phyloP scores from a whole-genome alignment of 2,329 filamentous ascomycete genomes.

The Hypomyces perniciosus region DNA sequence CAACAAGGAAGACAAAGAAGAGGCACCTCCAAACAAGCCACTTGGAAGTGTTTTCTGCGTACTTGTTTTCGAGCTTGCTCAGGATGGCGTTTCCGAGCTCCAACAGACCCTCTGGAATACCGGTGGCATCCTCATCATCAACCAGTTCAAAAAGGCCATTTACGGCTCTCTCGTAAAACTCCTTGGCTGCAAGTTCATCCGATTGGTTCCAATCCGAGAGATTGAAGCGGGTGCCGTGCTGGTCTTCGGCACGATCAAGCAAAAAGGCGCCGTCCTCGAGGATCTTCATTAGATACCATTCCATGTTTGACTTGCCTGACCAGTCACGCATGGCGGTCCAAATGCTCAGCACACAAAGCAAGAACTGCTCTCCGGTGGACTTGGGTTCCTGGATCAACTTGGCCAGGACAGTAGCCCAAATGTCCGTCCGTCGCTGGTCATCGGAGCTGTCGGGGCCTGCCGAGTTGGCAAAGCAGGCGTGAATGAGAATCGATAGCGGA shows the following conservation, averaged over 20 bases:
- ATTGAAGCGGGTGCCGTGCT: slow-evolving; percentile 64
- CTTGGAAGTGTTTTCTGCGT: slow-evolving; percentile 67
- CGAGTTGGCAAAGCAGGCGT: slow-evolving; percentile 85
- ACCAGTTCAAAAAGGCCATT: slow-evolving; percentile 78
- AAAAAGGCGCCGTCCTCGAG: slow-evolving; percentile 89
- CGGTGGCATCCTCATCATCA: slow-evolving; percentile 75
- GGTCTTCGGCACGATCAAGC: slow-evolving; percentile 76
- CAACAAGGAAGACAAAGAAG: slow-evolving; percentile 79
- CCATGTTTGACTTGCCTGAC: slow-evolving; percentile 83
- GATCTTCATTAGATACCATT: slow-evolving; percentile 91
- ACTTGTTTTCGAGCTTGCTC: slow-evolving; percentile 65
- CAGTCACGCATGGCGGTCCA: slow-evolving; percentile 85
- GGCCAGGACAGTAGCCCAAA: slow-evolving; percentile 85
- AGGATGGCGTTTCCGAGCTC: slow-evolving; percentile 81
- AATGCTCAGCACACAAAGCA: slow-evolving; percentile 78
- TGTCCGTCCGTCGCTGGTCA: slow-evolving; percentile 69
- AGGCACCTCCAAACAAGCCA: slow-evolving; percentile 90
- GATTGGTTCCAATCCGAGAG: slow-evolving; percentile 68
- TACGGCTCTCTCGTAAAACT: slow-evolving; percentile 82
- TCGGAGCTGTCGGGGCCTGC: slow-evolving; percentile 76
- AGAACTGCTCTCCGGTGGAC: slow-evolving; percentile 69
- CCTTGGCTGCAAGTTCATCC: slow-evolving; percentile 74
- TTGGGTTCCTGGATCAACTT: slow-evolving; percentile 73
- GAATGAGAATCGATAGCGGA: slow-evolving; percentile 75
- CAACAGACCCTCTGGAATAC: slow-evolving; percentile 79